phyloP scores from a whole-genome alignment of 768 basidiomycete species.

The Ramaria sp. region DNA sequence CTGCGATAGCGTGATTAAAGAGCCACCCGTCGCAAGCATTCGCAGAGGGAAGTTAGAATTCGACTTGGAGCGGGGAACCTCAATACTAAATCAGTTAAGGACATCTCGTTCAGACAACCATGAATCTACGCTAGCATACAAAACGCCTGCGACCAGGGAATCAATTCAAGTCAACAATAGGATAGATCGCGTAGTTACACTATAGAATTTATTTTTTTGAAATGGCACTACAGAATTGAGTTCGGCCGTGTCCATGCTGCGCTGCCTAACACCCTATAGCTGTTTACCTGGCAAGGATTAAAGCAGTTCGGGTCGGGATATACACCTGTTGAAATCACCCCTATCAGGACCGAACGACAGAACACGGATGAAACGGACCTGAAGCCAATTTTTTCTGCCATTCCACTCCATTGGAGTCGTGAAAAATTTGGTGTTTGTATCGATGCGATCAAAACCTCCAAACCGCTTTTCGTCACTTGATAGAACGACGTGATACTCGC shows the following conservation, averaged over 20 bases:
- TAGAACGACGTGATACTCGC: slow-evolving; percentile 75
- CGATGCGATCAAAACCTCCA: slow-evolving; percentile 82
- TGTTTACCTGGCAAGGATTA: slow-evolving; percentile 48
- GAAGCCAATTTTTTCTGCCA: slow-evolving; percentile 78
- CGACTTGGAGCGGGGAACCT: background rate
- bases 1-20: background rate
- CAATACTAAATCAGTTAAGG: background rate
- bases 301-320: slow-evolving; percentile 53
- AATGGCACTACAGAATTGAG: background rate
- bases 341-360: background rate
- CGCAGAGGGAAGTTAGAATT: background rate
- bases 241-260: no score
- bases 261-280: no score
- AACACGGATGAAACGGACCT: slow-evolving; percentile 37
- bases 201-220: background rate
- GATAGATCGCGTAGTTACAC: background rate
- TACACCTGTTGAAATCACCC: slow-evolving; percentile 40
- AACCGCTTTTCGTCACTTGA: slow-evolving; percentile 80
- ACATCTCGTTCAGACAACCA: background rate
- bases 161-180: background rate
- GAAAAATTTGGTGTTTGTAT: slow-evolving; percentile 49
- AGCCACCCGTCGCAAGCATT: background rate
- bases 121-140: background rate
- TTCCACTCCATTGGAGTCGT: slow-evolving; percentile 91
- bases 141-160: background rate